These are phyloP conservation scores for Coffea humblotiana DNA, from an alignment of 305 asterid species.

Conservation along the genomic window DNA sequence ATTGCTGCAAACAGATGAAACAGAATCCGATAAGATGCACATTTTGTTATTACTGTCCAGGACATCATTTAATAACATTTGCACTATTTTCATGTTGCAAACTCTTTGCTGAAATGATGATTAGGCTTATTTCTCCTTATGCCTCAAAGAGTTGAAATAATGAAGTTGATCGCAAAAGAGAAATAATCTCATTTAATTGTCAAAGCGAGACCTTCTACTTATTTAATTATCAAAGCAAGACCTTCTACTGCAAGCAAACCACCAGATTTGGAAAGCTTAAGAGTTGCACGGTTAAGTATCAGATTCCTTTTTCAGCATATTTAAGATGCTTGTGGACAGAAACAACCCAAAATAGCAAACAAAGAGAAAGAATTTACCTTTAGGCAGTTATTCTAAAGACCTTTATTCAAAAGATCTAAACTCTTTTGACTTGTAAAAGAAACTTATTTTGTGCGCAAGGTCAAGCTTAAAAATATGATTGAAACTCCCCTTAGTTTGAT, in stretches of 20 bases:
- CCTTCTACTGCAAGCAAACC: neutral
- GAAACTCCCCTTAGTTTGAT: neutral
- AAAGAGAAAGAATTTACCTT: neutral
- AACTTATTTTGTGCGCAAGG: neutral
- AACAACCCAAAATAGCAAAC: neutral
- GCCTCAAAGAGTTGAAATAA: neutral
- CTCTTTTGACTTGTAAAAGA: neutral
- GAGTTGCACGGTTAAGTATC: neutral
- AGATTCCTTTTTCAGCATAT: neutral
- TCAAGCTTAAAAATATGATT: neutral
- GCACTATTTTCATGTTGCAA: neutral
- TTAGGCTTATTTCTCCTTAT: neutral
- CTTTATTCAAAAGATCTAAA: neutral
- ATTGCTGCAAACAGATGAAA: slow-evolving; percentile 47
- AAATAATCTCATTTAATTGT: neutral
- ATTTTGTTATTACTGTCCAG: neutral
- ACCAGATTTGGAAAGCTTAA: neutral
- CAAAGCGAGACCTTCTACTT: neutral
- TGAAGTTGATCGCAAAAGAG: neutral
- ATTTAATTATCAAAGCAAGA: neutral
- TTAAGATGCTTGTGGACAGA: neutral
- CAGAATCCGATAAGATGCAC: slow-evolving; percentile 9
- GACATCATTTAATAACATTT: neutral
- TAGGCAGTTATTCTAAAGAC: neutral
- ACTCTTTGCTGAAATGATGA: neutral